These are phyloP conservation scores for Fusarium sp. DNA, from an alignment of 2,329 filamentous ascomycete genomes.

Conservation along the genomic window DNA sequence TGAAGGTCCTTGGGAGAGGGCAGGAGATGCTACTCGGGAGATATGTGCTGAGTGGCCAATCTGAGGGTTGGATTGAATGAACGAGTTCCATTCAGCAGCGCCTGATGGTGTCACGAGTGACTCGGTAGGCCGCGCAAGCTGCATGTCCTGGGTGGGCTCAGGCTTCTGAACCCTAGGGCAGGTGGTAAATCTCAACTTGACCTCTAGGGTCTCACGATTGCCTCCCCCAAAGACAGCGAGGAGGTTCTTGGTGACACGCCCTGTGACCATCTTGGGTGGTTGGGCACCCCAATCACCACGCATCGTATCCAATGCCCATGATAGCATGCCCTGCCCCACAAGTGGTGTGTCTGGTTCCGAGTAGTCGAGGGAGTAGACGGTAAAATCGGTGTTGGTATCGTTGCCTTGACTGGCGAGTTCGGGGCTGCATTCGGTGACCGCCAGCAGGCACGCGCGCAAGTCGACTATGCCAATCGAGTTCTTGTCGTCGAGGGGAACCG, in stretches of 20 bases:
- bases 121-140: conserved; percentile 42
- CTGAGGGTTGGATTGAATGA: conserved; percentile 77
- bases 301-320: conserved; percentile 73
- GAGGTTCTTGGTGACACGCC: conserved; percentile 87
- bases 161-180: conserved; percentile 68
- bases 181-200: conserved; percentile 86
- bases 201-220: conserved; percentile 88
- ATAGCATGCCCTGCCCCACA: conserved; percentile 95
- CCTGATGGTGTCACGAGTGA: conserved; percentile 65
- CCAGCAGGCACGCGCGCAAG: conserved; percentile 85
- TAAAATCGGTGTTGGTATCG: conserved; percentile 90
- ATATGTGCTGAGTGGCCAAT: conserved; percentile 51
- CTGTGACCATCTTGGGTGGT: conserved; percentile 82
- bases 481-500: conserved; percentile 81
- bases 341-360: conserved; percentile 94
- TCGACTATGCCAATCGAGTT: conserved; percentile 89
- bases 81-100: conserved; percentile 80
- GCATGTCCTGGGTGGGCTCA: conserved; percentile 39
- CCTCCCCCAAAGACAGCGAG: conserved; percentile 86
- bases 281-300: conserved; percentile 56
- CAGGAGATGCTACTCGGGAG: conserved; percentile 51
- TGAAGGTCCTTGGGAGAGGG: conserved; percentile 47
- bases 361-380: conserved; percentile 97
- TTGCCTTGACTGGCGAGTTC: conserved; percentile 77
- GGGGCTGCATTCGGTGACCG: conserved; percentile 81